phyloP scores from a whole-genome alignment of 2,329 filamentous ascomycete species.

The Scedosporium aurantiacum region DNA sequence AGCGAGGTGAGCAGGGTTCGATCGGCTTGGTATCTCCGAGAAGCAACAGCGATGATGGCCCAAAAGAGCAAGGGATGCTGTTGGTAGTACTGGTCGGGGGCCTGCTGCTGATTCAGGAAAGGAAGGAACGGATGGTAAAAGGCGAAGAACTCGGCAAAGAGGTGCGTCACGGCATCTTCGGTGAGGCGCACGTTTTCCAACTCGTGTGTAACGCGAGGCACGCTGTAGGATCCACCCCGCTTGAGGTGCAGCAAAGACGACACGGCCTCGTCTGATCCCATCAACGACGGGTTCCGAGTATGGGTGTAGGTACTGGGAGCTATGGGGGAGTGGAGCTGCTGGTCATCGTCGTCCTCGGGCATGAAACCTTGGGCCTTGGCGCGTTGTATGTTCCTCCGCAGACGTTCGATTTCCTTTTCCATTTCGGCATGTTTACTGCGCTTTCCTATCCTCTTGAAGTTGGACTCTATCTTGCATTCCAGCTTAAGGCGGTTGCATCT shows the following conservation, averaged over 20 bases:
- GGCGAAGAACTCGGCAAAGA: slow-evolving; percentile 66
- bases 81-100: slow-evolving; percentile 63
- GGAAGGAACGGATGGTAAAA: slow-evolving; percentile 70
- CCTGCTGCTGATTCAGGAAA: slow-evolving; percentile 55
- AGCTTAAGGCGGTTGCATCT: slow-evolving; percentile 71
- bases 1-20: slow-evolving; percentile 55
- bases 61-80: slow-evolving; percentile 78
- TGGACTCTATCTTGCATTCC: slow-evolving; percentile 76
- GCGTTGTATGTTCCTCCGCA: slow-evolving; percentile 49
- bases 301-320: slow-evolving; percentile 33
- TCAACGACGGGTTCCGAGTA: slow-evolving; percentile 50
- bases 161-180: slow-evolving; percentile 48
- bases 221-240: slow-evolving; percentile 50
- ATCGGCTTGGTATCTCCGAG: slow-evolving; percentile 56
- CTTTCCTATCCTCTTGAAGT: slow-evolving; percentile 78
- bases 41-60: slow-evolving; percentile 66
- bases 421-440: slow-evolving; percentile 75
- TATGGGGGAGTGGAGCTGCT: slow-evolving; percentile 21
- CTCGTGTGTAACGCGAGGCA: slow-evolving; percentile 48
- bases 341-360: slow-evolving; percentile 41
- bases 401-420: slow-evolving; percentile 68
- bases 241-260: slow-evolving; percentile 56
- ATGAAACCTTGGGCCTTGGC: slow-evolving; percentile 49
- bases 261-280: slow-evolving; percentile 59
- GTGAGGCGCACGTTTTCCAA: slow-evolving; percentile 54